Conservation (phyloP, 106 monocot genomes). For the Hemerocallis citrina region DNA sequence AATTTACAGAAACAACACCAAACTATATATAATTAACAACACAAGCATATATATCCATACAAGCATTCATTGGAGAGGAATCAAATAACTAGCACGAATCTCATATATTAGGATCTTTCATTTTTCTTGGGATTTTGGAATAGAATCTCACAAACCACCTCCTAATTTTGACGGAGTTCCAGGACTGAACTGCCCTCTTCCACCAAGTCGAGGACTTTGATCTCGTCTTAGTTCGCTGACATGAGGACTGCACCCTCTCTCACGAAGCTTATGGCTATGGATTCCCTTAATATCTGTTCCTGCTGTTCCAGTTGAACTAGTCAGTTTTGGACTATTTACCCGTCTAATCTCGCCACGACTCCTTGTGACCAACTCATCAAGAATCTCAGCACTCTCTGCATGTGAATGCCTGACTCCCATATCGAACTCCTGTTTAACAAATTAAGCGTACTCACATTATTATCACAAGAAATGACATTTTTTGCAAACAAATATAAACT, state of each 20-base stretch:
- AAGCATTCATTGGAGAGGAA: neutral
- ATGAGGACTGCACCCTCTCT: constrained; percentile 9
- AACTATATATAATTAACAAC: neutral
- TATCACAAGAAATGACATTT: neutral
- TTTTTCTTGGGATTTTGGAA: constrained; percentile 1
- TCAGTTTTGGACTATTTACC: constrained; percentile 14
- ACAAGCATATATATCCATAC: neutral
- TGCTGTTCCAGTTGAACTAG: constrained; percentile 12
- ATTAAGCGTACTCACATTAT: neutral
- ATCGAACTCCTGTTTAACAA: constrained; percentile 13
- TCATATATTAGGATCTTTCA: neutral
- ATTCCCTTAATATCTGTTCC: constrained; percentile 2
- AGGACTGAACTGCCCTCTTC: constrained; percentile 14
- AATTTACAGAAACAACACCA: neutral
- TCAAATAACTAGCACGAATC: neutral
- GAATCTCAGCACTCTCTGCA: constrained; percentile 17
- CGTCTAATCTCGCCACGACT: constrained; percentile 22
- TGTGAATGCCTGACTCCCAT: constrained; percentile 7
- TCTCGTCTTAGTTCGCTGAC: constrained; percentile 8
- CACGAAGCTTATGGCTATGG: constrained; percentile 1
- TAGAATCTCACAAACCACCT: neutral
- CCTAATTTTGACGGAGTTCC: constrained; percentile 13
- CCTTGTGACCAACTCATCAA: constrained; percentile 20
- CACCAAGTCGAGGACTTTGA: constrained; percentile 12
- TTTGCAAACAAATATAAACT: constrained; percentile 1